phyloP scores from a whole-genome alignment of 1,284 basidiomycete genomes.

The Ganoderma leucocontextum region DNA sequence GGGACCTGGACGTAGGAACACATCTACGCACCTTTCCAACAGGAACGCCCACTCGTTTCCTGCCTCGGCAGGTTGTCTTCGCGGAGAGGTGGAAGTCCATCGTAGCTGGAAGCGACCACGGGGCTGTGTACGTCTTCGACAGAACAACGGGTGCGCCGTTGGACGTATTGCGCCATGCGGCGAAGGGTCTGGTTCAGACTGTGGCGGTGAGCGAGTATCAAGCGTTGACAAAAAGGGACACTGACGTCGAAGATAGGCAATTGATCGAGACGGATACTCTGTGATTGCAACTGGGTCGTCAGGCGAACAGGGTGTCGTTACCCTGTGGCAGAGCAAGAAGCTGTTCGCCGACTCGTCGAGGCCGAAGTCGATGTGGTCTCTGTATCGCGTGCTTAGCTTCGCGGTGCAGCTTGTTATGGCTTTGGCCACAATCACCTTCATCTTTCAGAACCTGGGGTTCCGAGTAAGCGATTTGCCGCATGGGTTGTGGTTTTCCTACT shows the following conservation, averaged over 20 bases:
- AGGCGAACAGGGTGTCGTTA: background rate
- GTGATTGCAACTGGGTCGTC: constrained; percentile 6
- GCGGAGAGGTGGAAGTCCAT: constrained; percentile 12
- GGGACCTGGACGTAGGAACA: constrained; percentile 4
- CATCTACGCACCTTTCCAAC: constrained; percentile 13
- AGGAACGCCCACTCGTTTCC: constrained; percentile 3
- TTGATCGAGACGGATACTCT: background rate
- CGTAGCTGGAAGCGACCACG: constrained; percentile 18
- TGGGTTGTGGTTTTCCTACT: background rate
- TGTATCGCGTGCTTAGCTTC: background rate
- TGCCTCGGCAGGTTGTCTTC: constrained; percentile 15
- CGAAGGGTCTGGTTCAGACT: constrained; percentile 14
- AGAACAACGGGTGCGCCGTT: constrained; percentile 15
- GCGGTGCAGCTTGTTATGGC: background rate
- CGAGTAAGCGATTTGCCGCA: background rate
- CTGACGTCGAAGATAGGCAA: background rate
- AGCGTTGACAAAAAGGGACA: background rate
- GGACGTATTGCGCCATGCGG: constrained; percentile 11
- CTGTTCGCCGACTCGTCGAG: background rate
- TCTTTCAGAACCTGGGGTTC: background rate
- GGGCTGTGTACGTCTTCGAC: constrained; percentile 16
- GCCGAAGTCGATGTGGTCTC: background rate
- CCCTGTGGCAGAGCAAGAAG: background rate
- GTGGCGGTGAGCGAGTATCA: constrained; percentile 6
- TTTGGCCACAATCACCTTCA: background rate